Evolutionary conservation across 2,329 filamentous ascomycete genomes (phyloP).

Genomic region (Gnomoniopsis smithogilvyi): DNA sequence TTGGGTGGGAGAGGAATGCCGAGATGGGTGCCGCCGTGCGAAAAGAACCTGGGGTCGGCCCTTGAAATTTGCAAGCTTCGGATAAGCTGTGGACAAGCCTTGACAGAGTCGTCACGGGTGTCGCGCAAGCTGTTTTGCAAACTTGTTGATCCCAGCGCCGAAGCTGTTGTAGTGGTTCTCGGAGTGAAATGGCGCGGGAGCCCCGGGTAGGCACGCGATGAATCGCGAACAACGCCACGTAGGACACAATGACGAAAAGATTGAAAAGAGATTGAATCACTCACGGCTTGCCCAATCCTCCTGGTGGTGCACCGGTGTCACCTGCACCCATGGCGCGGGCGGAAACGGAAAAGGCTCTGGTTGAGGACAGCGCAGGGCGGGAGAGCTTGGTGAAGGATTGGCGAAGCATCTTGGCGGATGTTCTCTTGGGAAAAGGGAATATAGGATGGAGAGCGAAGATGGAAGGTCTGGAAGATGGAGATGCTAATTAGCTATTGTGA

Average conservation of each 20-base stretch:
- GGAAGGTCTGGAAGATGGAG: background rate
- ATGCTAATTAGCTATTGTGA: background rate
- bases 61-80: background rate
- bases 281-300: constrained; percentile 51
- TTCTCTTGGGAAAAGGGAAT: background rate
- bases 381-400: constrained; percentile 53
- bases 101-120: background rate
- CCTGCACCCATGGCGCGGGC: constrained; percentile 64
- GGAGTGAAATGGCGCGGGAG: background rate
- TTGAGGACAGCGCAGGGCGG: constrained; percentile 47
- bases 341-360: constrained; percentile 61
- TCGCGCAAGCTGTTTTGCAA: background rate
- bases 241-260: background rate
- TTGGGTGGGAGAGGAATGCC: background rate
- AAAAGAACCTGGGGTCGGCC: background rate
- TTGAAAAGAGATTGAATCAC: constrained; percentile 24
- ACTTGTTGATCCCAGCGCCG: background rate
- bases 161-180: background rate
- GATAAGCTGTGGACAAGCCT: background rate
- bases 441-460: background rate
- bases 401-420: constrained; percentile 60
- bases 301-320: constrained; percentile 62
- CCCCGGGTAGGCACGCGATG: background rate
- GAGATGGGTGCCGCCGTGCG: background rate
- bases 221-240: background rate